These are phyloP conservation scores for Amaranthus cruentus DNA, from an alignment of 148 eudicot species.

Conservation along the genomic window DNA sequence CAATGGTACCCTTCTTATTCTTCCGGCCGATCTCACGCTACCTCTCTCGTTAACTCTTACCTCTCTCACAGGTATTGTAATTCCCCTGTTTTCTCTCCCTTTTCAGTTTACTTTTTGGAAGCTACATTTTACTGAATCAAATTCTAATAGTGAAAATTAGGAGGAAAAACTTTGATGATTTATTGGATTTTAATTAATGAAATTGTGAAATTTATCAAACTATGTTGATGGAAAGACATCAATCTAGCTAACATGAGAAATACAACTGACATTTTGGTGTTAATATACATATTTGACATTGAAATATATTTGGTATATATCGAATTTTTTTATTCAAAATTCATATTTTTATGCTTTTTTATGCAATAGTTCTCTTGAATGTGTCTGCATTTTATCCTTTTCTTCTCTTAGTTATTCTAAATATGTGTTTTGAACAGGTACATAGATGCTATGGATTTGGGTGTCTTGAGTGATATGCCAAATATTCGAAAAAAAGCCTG, in stretches of 20 bases:
- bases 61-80: constrained; percentile 48
- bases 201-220: neutral
- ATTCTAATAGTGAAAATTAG: neutral
- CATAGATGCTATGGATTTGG: constrained; percentile 74
- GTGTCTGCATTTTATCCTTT: neutral
- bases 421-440: constrained; percentile 38
- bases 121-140: neutral
- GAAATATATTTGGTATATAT: neutral
- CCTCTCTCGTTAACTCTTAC: constrained; percentile 63
- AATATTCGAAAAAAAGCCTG: constrained; percentile 62
- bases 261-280: neutral
- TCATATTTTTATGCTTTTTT: neutral
- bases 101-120: neutral
- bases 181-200: neutral
- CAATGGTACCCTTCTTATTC: constrained; percentile 53
- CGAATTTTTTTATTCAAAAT: neutral
- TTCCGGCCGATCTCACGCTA: constrained; percentile 54
- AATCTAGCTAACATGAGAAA: neutral
- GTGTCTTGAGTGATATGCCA: constrained; percentile 77
- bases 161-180: neutral
- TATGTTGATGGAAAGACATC: neutral
- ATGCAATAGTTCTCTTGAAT: neutral
- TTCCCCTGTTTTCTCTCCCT: neutral
- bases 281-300: neutral
- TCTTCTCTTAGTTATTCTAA: neutral